Evolutionary conservation across 352 stramenopile genomes (phyloP), one percentile per base, ranked within the genome.

Genomic region (Globisporangium polare): DNA sequence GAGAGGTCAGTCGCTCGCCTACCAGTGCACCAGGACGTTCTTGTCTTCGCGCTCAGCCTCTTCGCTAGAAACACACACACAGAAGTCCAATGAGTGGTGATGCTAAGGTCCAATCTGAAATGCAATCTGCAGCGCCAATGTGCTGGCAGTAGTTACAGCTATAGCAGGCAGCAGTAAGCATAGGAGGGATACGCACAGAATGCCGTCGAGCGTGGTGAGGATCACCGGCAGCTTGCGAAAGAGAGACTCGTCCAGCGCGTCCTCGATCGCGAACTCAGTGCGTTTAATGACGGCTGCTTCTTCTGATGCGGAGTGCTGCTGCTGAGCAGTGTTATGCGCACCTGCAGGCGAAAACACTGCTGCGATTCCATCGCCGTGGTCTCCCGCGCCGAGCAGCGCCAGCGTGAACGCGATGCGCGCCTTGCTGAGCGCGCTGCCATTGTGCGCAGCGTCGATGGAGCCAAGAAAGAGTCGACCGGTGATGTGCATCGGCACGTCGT

Each of bases 11-110:
- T 12, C n/a, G n/a, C n/a, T 39, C 33, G 33, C 33, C 15, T 58
- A 92, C 83, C 83, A 92, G 68, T 92, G 83, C 52, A 92, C 77
- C 35, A 92, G 65, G 18, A 90, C 70, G 52, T 80, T 90, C 71
- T 66, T 74, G 46, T 74, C 71, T 1, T 58, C 42, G 2, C 29
- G 31, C 13, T 76, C 54, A 1, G 74, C 76, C n/a, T 73, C 60
- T 13, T 69, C 26, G 18, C 79, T n/a, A n/a, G n/a, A n/a, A n/a
- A n/a, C n/a, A n/a, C n/a, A n/a, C n/a, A n/a, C n/a, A n/a, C n/a
- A n/a, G n/a, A n/a, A n/a, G n/a, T n/a, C n/a, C n/a, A n/a, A n/a
- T n/a, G n/a, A n/a, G n/a, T n/a, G n/a, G n/a, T n/a, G n/a, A n/a
- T n/a, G n/a, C n/a, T n/a, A n/a, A n/a, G n/a, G n/a, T n/a, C n/a